Base-by-base conservation (phyloP, 2,329 filamentous ascomycete species). In the Intubia oerlemansii region DNA sequence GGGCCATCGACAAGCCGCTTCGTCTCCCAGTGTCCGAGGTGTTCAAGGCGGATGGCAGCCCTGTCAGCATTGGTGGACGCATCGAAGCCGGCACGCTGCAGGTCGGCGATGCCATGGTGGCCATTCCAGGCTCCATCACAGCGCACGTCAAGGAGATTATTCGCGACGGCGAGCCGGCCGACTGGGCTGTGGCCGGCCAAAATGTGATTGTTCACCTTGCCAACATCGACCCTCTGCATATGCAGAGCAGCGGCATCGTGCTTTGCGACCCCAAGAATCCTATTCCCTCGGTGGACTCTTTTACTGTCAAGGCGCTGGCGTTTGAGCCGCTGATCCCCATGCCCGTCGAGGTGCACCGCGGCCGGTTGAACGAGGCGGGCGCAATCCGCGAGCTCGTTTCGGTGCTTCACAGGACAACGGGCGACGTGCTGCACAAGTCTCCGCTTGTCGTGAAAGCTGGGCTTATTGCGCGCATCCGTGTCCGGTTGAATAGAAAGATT, bases 321-420 rank as follows among this genome's bases (percentile, higher is more conserved):
- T 91, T 95, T 42, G 81, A 92, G 35, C 74, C 85, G 36, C 52
- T 98, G 11, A 74, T 84, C 51, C 85, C 85, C 0, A 88, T 85
- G 67, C 67, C 69, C 15, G 67, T 95, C 8, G 85, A 95, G 42
- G 69, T 98, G 7, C 84, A 93, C 47, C 61, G 81, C 13, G 88
- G 88, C 0, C 63, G 82, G 7, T 52, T 95, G 28, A 78, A 92
- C 46, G 69, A 72, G 0, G 62, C 79, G 1, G 88, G 78, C 0
- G 65, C 66, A 27, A 76, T 98, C 23, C 59, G 62, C 29, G 64
- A 68, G 36, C 59, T 95, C 37, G 52, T 75, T 7, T 78, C 76
- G 1, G 59, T 71, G 2, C 49, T 95, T 24, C 79, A 93, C 48
- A 90, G 90, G 50, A 59, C 61, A 7, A 79, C 66, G 2, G 85